These are phyloP conservation scores for Leccinum sublutescens DNA, from an alignment of 768 basidiomycete genomes.

Conservation along the genomic window DNA sequence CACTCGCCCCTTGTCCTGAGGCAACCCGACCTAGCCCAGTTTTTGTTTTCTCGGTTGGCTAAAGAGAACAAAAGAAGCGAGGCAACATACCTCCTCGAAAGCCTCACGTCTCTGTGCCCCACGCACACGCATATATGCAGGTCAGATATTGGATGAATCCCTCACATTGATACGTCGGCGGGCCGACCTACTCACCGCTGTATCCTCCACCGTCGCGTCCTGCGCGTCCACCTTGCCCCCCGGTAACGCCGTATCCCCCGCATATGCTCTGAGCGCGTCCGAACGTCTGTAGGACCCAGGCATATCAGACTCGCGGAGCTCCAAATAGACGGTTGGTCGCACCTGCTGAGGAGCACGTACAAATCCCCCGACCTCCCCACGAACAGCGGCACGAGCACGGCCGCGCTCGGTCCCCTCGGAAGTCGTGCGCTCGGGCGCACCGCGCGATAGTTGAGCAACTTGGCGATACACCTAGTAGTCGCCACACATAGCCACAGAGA, in stretches of 20 bases:
- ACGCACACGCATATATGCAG: neutral
- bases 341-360: constrained; percentile 84
- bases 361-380: constrained; percentile 81
- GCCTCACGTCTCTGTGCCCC: constrained; percentile 72
- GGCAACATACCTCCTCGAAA: constrained; percentile 71
- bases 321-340: constrained; percentile 29
- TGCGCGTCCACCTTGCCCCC: constrained; percentile 76
- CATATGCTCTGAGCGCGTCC: constrained; percentile 67
- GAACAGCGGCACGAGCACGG: constrained; percentile 82
- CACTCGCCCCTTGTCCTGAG: constrained; percentile 63
- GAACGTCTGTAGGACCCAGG: constrained; percentile 54
- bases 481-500: neutral
- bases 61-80: neutral
- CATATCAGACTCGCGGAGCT: neutral
- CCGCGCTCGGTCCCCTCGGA: constrained; percentile 63
- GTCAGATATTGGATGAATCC: neutral
- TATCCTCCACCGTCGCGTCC: constrained; percentile 71
- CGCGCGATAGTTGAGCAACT: constrained; percentile 28
- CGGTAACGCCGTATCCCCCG: constrained; percentile 86
- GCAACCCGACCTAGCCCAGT: constrained; percentile 73
- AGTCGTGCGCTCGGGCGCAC: constrained; percentile 34
- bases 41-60: neutral
- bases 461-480: constrained; percentile 24
- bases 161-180: neutral
- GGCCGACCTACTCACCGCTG: constrained; percentile 53